These are phyloP conservation scores for Ramalina peruviana DNA, from an alignment of 495 filamentous ascomycete species.

Conservation along the genomic window DNA sequence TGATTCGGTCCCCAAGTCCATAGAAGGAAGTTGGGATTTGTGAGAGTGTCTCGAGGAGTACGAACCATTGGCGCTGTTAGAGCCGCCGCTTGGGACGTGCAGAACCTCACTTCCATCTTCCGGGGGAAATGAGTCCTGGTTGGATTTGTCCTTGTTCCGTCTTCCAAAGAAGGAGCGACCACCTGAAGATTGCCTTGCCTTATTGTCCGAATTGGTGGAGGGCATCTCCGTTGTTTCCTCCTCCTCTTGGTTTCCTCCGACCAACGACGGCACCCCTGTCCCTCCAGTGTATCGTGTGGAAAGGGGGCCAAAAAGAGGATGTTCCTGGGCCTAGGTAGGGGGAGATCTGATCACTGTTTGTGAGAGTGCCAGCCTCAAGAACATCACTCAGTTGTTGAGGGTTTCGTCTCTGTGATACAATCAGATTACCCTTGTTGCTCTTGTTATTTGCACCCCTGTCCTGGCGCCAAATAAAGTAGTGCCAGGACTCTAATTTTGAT, in stretches of 20 bases:
- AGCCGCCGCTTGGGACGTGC: constrained; percentile 34
- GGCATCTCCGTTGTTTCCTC: constrained; percentile 28
- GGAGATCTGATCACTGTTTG: not conserved
- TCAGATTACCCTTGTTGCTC: not conserved
- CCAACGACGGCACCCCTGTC: not conserved
- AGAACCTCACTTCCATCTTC: constrained; percentile 41
- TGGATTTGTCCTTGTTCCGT: constrained; percentile 60
- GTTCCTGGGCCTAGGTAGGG: too few species aligned
- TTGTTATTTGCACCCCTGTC: too few species aligned
- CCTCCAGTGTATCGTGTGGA: not conserved
- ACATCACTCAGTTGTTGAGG: constrained; percentile 1
- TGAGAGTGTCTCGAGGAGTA: constrained; percentile 70
- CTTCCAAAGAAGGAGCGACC: constrained; percentile 80
- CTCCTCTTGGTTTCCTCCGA: not conserved
- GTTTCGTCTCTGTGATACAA: constrained; percentile 3
- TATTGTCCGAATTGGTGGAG: constrained; percentile 48
- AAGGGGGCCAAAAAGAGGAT: too few species aligned
- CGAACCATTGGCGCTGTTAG: constrained; percentile 46
- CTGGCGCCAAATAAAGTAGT: too few species aligned
- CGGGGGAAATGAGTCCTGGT: constrained; percentile 26
- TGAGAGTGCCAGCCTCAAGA: not conserved
- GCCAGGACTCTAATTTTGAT: too few species aligned
- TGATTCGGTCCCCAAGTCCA: constrained; percentile 39
- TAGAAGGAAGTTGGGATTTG: constrained; percentile 59
- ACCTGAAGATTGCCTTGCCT: constrained; percentile 68